Conservation (phyloP, 2,329 filamentous ascomycete genomes). For the Parascedosporium putredinis region DNA sequence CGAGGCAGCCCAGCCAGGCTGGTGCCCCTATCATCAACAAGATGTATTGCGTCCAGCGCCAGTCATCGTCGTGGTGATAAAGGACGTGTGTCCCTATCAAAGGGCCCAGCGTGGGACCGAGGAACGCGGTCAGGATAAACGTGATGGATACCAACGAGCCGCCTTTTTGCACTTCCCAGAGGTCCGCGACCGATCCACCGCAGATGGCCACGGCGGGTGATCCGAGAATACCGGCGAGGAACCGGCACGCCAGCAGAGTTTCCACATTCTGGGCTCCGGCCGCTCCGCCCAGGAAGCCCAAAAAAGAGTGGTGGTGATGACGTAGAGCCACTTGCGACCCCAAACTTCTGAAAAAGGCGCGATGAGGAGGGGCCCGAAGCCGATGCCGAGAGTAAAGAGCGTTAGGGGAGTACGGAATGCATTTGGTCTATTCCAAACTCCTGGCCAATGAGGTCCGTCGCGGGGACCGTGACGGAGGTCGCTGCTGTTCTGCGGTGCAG, state of each 20-base stretch:
- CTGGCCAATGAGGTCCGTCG: slow-evolving; percentile 4
- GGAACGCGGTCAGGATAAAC: slow-evolving; percentile 63
- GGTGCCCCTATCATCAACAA: slow-evolving; percentile 11
- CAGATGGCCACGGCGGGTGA: slow-evolving; percentile 67
- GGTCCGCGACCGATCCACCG: slow-evolving; percentile 62
- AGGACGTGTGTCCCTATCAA: slow-evolving; percentile 43
- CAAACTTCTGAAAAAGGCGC: slow-evolving; percentile 59
- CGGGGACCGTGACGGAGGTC: slow-evolving; percentile 12
- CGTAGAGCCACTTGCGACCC: slow-evolving; percentile 60
- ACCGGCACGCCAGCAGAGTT: slow-evolving; percentile 61
- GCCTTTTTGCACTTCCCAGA: slow-evolving; percentile 45
- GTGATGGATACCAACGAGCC: slow-evolving; percentile 61
- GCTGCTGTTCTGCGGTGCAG: slow-evolving; percentile 8
- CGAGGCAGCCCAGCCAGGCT: slow-evolving; percentile 3
- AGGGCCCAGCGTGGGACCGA: slow-evolving; percentile 27
- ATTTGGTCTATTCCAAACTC: slow-evolving; percentile 13
- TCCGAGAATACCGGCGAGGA: slow-evolving; percentile 58
- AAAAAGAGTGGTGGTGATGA: slow-evolving; percentile 57
- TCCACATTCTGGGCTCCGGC: slow-evolving; percentile 53
- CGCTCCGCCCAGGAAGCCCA: slow-evolving; percentile 53
- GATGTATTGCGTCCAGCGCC: slow-evolving; percentile 16
- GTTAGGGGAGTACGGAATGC: slow-evolving; percentile 31
- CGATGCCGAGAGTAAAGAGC: slow-evolving; percentile 64
- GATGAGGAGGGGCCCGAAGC: slow-evolving; percentile 69
- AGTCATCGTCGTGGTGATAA: slow-evolving; percentile 8